These are phyloP conservation scores for Pichia sp. DNA, from an alignment of 1,139 yeast species.

Conservation along the genomic window DNA sequence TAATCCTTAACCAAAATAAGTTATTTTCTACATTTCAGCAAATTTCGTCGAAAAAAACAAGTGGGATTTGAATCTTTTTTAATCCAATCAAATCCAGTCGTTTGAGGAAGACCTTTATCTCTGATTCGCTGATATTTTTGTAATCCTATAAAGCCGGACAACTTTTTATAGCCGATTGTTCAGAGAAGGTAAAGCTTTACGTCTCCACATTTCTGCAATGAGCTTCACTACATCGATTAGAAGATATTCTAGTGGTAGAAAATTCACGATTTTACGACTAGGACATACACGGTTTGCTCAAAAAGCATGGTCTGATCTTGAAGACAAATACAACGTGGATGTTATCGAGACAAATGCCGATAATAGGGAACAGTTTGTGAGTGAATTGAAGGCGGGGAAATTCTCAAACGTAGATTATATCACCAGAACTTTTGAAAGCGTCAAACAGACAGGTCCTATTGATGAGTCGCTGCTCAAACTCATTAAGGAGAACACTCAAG, in stretches of 20 bases:
- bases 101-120: too few relatives aligned
- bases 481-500: slow-evolving; percentile 43
- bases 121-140: too few relatives aligned
- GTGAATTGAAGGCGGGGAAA: slow-evolving; percentile 39
- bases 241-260: slow-evolving; percentile 11
- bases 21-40: too few relatives aligned
- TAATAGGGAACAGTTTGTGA: slow-evolving; percentile 42
- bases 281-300: slow-evolving; percentile 48
- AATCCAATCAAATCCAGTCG: too few relatives aligned
- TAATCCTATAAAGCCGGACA: too few relatives aligned
- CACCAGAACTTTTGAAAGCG: slow-evolving; percentile 29
- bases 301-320: slow-evolving; percentile 46
- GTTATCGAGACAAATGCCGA: slow-evolving; percentile 21
- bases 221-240: neutral
- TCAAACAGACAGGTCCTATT: slow-evolving; percentile 55
- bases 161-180: too few relatives aligned
- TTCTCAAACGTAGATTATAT: slow-evolving; percentile 41
- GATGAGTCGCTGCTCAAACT: slow-evolving; percentile 59
- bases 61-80: too few relatives aligned
- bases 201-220: too few relatives aligned
- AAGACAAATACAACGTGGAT: slow-evolving; percentile 39
- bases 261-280: slow-evolving; percentile 52
- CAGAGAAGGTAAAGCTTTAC: too few relatives aligned
- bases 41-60: too few relatives aligned
- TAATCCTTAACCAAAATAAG: too few relatives aligned